Percentiles rank a stretch among this genome's conserved stretches.
These are phyloP conservation scores for Ichthyophthirius multifiliis DNA, from an alignment of 169 alveolate species.

Conservation along the genomic window DNA sequence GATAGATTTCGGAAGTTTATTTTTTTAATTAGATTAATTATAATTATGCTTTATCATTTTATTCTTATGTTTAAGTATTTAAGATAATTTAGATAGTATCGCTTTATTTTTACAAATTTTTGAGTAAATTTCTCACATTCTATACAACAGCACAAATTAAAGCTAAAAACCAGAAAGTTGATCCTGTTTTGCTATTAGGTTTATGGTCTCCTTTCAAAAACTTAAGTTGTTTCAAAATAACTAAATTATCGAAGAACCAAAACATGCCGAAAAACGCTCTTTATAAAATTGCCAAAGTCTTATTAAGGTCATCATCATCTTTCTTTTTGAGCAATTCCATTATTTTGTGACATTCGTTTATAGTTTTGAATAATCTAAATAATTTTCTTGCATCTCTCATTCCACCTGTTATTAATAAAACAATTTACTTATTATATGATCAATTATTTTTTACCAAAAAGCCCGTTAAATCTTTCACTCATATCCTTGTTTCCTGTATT, in stretches of 20 bases:
- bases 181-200: slow-evolving; percentile 43
- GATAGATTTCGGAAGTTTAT: background rate
- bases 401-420: slow-evolving; percentile 20
- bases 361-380: slow-evolving; percentile 64
- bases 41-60: background rate
- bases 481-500: slow-evolving; percentile 41
- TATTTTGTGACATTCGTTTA: slow-evolving; percentile 58
- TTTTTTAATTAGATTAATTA: background rate
- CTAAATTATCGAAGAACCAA: slow-evolving; percentile 71
- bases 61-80: background rate
- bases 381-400: slow-evolving; percentile 71
- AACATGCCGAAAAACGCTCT: slow-evolving; percentile 60
- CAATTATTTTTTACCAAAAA: slow-evolving; percentile 22
- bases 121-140: slow-evolving; percentile 18
- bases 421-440: background rate
- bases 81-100: background rate
- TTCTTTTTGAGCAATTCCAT: slow-evolving; percentile 12
- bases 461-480: slow-evolving; percentile 47
- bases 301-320: slow-evolving; percentile 15
- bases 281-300: slow-evolving; percentile 28
- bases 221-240: slow-evolving; percentile 44
- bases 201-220: slow-evolving; percentile 47
- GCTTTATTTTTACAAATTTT: background rate
- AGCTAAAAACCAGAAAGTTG: slow-evolving; percentile 62
- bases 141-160: slow-evolving; percentile 31